A percentile compares a stretch with the other conserved stretches of the same genome.
Evolutionary conservation across 2,329 filamentous ascomycete genomes (phyloP).

Genomic region (Colletotrichum somersetense): DNA sequence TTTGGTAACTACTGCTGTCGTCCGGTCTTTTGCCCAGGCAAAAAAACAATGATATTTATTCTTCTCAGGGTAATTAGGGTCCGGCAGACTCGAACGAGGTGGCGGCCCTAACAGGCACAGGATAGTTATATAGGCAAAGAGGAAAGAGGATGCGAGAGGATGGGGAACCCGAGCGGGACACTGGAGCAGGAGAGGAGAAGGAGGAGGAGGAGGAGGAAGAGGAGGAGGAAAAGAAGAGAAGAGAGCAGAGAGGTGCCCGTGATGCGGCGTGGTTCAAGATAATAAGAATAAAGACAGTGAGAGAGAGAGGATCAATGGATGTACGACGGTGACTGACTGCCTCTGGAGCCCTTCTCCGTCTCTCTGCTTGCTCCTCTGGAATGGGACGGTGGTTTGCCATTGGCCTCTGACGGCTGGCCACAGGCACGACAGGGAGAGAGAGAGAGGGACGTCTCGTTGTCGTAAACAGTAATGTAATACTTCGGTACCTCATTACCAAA

Average conservation of each 20-base stretch:
- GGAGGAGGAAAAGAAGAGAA: neutral
- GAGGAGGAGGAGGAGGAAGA: neutral
- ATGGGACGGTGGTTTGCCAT: constrained; percentile 37
- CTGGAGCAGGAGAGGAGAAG: constrained; percentile 3
- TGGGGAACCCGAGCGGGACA: neutral
- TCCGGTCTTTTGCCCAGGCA: constrained; percentile 13
- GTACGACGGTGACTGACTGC: constrained; percentile 10
- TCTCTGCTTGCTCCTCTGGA: constrained; percentile 25
- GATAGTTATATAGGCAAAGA: neutral
- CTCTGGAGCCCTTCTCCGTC: constrained; percentile 20
- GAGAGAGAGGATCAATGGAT: neutral
- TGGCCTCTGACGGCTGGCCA: constrained; percentile 34
- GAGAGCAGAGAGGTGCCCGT: constrained; percentile 7
- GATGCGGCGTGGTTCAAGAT: constrained; percentile 24
- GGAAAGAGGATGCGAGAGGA: neutral
- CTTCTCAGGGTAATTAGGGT: constrained; percentile 3
- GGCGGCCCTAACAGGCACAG: neutral
- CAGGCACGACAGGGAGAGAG: constrained; percentile 40
- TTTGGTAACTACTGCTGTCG: constrained; percentile 22
- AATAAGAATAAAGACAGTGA: constrained; percentile 23
- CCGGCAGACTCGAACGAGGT: constrained; percentile 8
- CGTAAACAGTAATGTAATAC: too few species aligned
- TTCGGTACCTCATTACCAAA: constrained; percentile 2
- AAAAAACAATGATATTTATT: neutral
- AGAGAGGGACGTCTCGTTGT: too few species aligned